Conservation (phyloP, 306 rosid species). For the Quercus ilex region DNA sequence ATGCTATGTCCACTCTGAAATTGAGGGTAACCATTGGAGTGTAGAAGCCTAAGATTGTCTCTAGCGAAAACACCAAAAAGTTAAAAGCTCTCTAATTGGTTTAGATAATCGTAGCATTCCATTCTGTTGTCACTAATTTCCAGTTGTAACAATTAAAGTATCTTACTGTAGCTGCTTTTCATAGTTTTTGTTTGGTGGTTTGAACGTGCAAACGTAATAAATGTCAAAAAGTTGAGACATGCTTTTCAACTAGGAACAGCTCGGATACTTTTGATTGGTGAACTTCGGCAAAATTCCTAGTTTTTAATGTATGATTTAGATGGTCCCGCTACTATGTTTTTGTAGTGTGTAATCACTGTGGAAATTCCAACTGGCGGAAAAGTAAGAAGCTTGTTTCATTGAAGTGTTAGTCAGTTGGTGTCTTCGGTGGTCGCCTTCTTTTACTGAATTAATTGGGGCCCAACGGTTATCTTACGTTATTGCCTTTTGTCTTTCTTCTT, state of each 20-base stretch:
- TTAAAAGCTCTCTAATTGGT: no score
- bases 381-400: neutral
- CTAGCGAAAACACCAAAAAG: no score
- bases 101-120: neutral
- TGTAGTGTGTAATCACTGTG: neutral
- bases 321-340: neutral
- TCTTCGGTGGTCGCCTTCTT: neutral
- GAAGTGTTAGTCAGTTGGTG: neutral
- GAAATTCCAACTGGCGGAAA: neutral
- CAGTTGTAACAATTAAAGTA: neutral
- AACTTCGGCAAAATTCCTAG: neutral
- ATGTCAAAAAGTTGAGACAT: neutral
- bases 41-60: neutral
- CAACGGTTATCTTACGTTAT: no score
- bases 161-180: no score
- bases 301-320: neutral
- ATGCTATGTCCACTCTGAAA: neutral
- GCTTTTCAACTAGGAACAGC: neutral
- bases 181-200: neutral
- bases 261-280: neutral
- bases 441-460: neutral
- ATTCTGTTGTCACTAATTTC: neutral
- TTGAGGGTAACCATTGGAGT: neutral
- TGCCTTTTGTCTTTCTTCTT: neutral
- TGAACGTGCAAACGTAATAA: neutral